Conservation (phyloP, 108 stramenopile genomes). For the Cyclotella choctawhatcheeana region DNA sequence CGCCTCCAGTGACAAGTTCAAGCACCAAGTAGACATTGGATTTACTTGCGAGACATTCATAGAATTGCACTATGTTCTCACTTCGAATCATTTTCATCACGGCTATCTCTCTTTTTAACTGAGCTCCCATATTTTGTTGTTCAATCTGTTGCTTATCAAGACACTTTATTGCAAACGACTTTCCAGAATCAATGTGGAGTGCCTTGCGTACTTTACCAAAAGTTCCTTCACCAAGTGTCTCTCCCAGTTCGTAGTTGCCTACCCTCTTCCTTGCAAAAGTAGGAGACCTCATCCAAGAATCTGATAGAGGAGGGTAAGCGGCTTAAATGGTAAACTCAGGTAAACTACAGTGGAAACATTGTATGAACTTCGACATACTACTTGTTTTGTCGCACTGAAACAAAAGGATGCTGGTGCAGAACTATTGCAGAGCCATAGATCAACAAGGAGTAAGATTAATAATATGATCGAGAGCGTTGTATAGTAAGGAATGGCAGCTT, state of each 20-base stretch:
- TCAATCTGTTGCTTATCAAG: slow-evolving; percentile 89
- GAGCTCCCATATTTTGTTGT: slow-evolving; percentile 86
- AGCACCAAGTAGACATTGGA: slow-evolving; percentile 93
- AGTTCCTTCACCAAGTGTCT: slow-evolving; percentile 56
- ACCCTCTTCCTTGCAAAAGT: slow-evolving; percentile 35
- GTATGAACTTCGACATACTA: too few species aligned
- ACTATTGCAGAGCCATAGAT: too few species aligned
- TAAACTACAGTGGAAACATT: too few species aligned
- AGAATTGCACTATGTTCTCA: slow-evolving; percentile 80
- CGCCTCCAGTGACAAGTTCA: slow-evolving; percentile 89
- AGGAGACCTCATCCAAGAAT: not conserved
- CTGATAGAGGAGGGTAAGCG: too few species aligned
- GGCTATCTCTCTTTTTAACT: slow-evolving; percentile 77
- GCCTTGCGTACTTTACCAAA: slow-evolving; percentile 49
- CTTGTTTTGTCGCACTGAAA: too few species aligned
- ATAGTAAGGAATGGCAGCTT: too few species aligned
- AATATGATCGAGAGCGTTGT: too few species aligned
- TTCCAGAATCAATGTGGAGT: slow-evolving; percentile 18
- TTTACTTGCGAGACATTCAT: slow-evolving; percentile 85
- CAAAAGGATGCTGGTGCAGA: too few species aligned
- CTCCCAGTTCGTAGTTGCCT: slow-evolving; percentile 56
- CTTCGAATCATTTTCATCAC: slow-evolving; percentile 74
- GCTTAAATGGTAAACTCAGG: too few species aligned
- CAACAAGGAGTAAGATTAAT: too few species aligned
- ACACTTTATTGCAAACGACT: slow-evolving; percentile 76